Evolutionary conservation across 805 yeast genomes (phyloP).

Genomic region (Hanseniaspora mollemarum): DNA sequence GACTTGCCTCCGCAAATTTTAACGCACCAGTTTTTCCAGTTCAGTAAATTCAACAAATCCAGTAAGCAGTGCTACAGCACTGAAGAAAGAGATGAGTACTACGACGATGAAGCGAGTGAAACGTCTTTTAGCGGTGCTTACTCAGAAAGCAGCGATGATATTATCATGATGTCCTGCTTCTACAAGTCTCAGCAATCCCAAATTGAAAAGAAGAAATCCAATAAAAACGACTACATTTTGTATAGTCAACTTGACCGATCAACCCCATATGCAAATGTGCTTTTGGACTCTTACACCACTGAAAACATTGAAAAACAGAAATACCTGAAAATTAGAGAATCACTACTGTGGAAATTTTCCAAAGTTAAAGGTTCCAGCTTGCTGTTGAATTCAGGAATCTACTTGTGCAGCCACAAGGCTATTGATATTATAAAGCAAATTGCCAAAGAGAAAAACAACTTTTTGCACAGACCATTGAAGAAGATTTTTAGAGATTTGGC

Average conservation of each 20-base stretch:
- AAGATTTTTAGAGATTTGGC: conserved; percentile 77
- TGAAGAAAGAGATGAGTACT: neutral
- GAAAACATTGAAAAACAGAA: conserved; percentile 62
- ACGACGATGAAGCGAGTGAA: conserved; percentile 8
- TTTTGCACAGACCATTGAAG: conserved; percentile 40
- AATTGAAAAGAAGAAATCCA: conserved; percentile 14
- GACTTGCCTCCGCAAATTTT: conserved; percentile 83
- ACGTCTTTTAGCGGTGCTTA: neutral
- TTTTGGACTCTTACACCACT: conserved; percentile 63
- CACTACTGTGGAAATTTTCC: conserved; percentile 83
- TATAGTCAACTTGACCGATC: conserved; percentile 37
- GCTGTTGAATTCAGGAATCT: conserved; percentile 62
- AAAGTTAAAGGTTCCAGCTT: conserved; percentile 64
- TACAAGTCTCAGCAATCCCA: conserved; percentile 13
- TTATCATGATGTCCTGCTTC: conserved; percentile 16
- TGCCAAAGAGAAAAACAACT: conserved; percentile 24
- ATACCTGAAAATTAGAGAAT: conserved; percentile 65
- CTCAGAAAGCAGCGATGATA: conserved; percentile 2
- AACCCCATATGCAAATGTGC: conserved; percentile 49
- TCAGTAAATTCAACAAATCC: conserved; percentile 41
- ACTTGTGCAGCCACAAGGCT: conserved; percentile 47
- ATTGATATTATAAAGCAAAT: conserved; percentile 38
- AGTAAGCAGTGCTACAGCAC: conserved; percentile 34
- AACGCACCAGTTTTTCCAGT: conserved; percentile 70
- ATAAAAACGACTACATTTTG: conserved; percentile 10